These are phyloP conservation scores for Anethum foeniculum DNA, from an alignment of 140 eudicot genomes.

Conservation along the genomic window DNA sequence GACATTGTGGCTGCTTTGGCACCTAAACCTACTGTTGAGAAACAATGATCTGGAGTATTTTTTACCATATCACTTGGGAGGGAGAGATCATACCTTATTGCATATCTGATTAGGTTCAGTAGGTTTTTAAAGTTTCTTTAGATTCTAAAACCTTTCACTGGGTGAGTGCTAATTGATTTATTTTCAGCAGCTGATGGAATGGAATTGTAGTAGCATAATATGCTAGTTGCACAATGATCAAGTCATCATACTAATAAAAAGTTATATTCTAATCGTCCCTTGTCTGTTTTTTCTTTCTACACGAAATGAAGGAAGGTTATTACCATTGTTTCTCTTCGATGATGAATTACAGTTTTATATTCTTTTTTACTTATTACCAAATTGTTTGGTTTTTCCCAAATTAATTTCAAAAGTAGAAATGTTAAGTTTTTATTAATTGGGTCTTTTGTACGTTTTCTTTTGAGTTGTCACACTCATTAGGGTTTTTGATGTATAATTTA, in stretches of 20 bases:
- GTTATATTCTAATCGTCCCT: neutral
- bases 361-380: neutral
- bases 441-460: neutral
- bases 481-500: neutral
- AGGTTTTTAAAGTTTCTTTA: neutral
- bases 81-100: neutral
- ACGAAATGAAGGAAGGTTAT: neutral
- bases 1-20: neutral
- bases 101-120: neutral
- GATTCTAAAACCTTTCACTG: slow-evolving; percentile 1
- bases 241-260: neutral
- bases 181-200: neutral
- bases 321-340: neutral
- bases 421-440: neutral
- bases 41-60: neutral
- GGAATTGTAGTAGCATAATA: neutral
- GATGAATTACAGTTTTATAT: neutral
- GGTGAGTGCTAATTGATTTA: neutral
- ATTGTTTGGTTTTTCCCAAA: neutral
- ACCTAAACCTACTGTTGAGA: neutral
- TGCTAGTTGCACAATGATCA: neutral
- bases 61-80: neutral
- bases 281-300: neutral
- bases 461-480: neutral
- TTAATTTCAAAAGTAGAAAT: neutral